Evolutionary conservation across 305 asterid genomes (phyloP), one percentile per base, ranked within the genome.

Genomic region (Withania somnifera): DNA sequence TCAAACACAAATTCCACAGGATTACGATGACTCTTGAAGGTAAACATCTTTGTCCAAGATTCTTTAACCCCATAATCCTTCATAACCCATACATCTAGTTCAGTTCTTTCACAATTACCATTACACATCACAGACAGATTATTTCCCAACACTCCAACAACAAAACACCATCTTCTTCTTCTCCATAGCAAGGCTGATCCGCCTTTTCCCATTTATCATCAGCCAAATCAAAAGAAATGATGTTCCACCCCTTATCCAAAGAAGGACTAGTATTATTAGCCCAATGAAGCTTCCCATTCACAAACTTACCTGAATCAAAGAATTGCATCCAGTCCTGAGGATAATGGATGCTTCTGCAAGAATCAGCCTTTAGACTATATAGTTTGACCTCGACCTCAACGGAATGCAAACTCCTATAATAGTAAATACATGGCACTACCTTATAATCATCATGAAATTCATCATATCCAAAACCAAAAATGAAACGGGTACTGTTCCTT

Each of bases 1-100:
- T 6, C 30, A 20, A 22, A 11, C 32, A 28, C 7, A 9, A 3
- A 2, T 0, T 6, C 0, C 40, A 7, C 3, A 26, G 4, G 66
- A 7, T 4, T 30, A 68, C 6, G 5, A 42, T 1, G 10, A 7
- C 11, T 53, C 11, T 79, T 57, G 81, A 90, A 82, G 0, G 94
- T 63, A 17, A 90, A 52, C 80, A 94, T 75, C 85, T 90, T 34
- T 19, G 76, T 86, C 97, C 98, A 92, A 2, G 97, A 92, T 81
- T 88, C 92, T 36, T 85, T 87, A 79, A 88, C 88, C 1, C 94
- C 89, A 40, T 94, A 90, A 38, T 92, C 91, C 82, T 86, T 87
- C 97, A 91, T 92, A 80, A 89, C 88, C 95, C 95, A 91, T n/a
- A 94, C 68, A 13, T 82, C 61, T 54, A 54, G 11, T 11, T n/a